Conservation (phyloP, 768 basidiomycete species). For the Grammothele lineata region DNA sequence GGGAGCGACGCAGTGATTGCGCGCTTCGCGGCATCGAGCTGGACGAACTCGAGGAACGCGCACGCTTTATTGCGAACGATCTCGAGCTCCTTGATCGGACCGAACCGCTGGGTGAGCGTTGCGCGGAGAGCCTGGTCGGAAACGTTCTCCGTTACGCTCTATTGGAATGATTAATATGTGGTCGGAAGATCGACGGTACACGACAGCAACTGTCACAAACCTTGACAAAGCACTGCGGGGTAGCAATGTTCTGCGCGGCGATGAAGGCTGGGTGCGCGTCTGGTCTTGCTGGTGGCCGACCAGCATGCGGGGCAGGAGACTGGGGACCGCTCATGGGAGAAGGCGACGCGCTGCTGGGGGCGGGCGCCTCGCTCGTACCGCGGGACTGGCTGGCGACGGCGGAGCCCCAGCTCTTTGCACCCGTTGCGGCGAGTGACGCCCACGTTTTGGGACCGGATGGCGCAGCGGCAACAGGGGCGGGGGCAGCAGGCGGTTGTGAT, state of each 20-base stretch:
- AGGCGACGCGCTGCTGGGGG: constrained; percentile 37
- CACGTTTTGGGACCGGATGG: constrained; percentile 71
- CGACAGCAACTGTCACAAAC: constrained; percentile 35
- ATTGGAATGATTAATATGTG: no score
- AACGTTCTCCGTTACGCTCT: constrained; percentile 74
- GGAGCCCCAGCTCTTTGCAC: constrained; percentile 80
- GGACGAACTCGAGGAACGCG: constrained; percentile 88
- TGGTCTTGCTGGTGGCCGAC: constrained; percentile 33
- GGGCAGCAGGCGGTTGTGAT: constrained; percentile 24
- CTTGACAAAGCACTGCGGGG: constrained; percentile 90
- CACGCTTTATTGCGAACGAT: constrained; percentile 86
- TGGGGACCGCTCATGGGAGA: constrained; percentile 23
- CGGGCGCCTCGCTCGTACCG: constrained; percentile 64
- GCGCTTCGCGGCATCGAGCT: constrained; percentile 74
- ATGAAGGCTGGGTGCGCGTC: constrained; percentile 39
- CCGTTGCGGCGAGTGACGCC: constrained; percentile 88
- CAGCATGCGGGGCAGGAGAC: constrained; percentile 32
- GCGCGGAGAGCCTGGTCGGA: constrained; percentile 45
- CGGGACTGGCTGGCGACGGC: constrained; percentile 75
- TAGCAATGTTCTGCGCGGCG: constrained; percentile 61
- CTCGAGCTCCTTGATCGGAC: constrained; percentile 82
- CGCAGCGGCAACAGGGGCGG: constrained; percentile 31
- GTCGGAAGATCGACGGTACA: no score
- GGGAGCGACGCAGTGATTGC: constrained; percentile 78
- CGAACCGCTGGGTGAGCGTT: constrained; percentile 61